These are phyloP conservation scores for Calonectria fujianensis DNA, from an alignment of 2,329 filamentous ascomycete species.

Conservation along the genomic window DNA sequence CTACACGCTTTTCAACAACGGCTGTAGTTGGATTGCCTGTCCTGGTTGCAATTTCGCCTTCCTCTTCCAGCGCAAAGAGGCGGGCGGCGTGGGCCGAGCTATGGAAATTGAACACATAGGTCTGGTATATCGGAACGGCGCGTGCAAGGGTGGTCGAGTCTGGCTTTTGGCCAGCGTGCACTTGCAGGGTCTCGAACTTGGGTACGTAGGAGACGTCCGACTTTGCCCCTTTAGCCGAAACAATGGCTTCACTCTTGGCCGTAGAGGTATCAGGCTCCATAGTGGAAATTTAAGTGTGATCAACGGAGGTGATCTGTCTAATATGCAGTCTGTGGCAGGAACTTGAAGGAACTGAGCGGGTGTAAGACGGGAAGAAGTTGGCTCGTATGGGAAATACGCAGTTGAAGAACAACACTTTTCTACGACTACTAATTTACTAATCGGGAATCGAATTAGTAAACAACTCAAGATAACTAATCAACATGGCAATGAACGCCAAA, in stretches of 20 bases:
- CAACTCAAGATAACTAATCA: not conserved
- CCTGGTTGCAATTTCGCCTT: constrained; percentile 96
- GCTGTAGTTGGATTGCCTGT: constrained; percentile 96
- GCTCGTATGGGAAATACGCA: not conserved
- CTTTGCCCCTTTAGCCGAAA: not conserved
- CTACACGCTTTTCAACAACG: constrained; percentile 84
- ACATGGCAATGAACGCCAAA: not conserved
- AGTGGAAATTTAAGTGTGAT: not conserved
- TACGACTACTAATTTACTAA: not conserved
- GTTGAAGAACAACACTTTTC: not conserved
- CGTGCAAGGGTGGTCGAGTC: constrained; percentile 88
- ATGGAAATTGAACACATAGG: constrained; percentile 90
- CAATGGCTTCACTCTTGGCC: not conserved
- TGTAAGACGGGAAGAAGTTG: not conserved
- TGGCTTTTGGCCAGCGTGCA: constrained; percentile 85
- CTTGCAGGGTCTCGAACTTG: constrained; percentile 88
- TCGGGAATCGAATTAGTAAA: not conserved
- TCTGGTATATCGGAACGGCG: constrained; percentile 86
- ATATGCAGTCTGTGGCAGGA: not conserved
- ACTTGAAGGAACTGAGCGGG: not conserved
- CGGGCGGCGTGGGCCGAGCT: constrained; percentile 94
- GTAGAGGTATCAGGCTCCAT: not conserved
- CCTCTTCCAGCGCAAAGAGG: constrained; percentile 95
- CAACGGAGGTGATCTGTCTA: not conserved
- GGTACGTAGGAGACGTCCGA: constrained; percentile 8